These are phyloP conservation scores for Isoetes taiwanensis DNA, from an alignment of 75 land plant genomes.

Conservation along the genomic window DNA sequence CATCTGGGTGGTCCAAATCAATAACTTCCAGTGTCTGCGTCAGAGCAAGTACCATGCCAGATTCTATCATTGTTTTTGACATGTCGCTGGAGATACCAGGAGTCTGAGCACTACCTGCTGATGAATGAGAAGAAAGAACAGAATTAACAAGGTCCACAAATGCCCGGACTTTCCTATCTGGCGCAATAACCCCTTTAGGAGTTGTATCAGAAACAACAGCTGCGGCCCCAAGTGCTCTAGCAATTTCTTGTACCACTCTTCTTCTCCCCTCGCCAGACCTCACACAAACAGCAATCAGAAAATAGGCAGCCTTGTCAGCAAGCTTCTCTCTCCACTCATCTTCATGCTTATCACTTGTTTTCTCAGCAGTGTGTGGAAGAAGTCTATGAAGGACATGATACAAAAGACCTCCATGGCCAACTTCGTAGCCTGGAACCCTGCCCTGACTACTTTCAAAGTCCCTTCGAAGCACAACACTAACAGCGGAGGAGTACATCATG, in stretches of 20 bases:
- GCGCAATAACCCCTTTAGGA: constrained; percentile 28
- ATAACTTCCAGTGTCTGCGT: constrained; percentile 50
- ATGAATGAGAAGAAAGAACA: constrained; percentile 59
- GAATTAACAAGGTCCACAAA: constrained; percentile 61
- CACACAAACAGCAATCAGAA: constrained; percentile 73
- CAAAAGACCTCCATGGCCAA: constrained; percentile 54
- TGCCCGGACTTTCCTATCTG: constrained; percentile 45
- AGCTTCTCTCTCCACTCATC: constrained; percentile 78
- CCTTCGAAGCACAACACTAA: constrained; percentile 52
- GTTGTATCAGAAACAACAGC: constrained; percentile 25
- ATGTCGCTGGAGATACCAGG: constrained; percentile 72
- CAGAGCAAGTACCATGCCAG: constrained; percentile 62
- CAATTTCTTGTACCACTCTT: constrained; percentile 64
- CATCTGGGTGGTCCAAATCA: constrained; percentile 91
- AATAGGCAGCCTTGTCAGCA: constrained; percentile 70
- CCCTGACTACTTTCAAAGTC: constrained; percentile 62
- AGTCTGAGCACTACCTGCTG: constrained; percentile 46
- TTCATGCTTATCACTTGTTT: constrained; percentile 35
- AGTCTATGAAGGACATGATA: constrained; percentile 70
- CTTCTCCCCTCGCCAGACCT: constrained; percentile 85
- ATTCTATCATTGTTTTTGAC: constrained; percentile 79
- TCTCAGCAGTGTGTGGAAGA: constrained; percentile 48
- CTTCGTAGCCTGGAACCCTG: constrained; percentile 35
- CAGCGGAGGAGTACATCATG: constrained; percentile 68
- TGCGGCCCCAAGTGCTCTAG: constrained; percentile 40